Evolutionary conservation across 2,329 filamentous ascomycete species (phyloP), one percentile per base, ranked within the genome.

Genomic region (Claviceps quebecensis): DNA sequence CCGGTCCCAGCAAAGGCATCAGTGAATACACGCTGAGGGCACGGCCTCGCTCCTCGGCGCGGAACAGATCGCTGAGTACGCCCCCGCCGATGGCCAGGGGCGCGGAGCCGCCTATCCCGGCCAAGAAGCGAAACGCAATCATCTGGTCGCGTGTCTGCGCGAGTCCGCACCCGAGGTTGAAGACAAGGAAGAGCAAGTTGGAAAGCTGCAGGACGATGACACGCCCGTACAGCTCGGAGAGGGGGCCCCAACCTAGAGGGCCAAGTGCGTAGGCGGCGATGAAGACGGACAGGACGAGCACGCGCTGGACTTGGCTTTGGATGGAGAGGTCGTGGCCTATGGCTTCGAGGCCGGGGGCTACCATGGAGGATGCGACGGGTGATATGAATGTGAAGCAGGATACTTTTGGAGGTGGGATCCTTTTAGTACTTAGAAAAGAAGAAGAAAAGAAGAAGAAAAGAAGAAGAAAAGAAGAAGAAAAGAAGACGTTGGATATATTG

Each of bases 21-120:
- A 44, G 22, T 4, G 78, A 77, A 61, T 83, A 85, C 2, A 75
- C 72, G 2, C 80, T 77, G 61, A 84, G 80, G 11, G 81, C 81
- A 5, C 75, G 74, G 17, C 80, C 81, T 49, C 82, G 71, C 56
- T 80, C 63, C 37, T 76, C 72, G 0, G 80, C 70, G 0, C 71
- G 64, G 67, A 73, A 85, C 34, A 85, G 71, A 65, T 85, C 82
- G 44, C 74, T 75, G 8, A 85, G 61, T 0, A 84, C 79, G 36
- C 80, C 81, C n/a, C 80, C 80, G 1, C 78, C 82, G 58, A 82
- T 81, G 14, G 79, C 83, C 4, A 86, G 72, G 1, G 81, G 79
- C 0, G 80, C 80, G 0, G 73, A 75, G 11, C 75, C 78, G 57
- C 81, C 81, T 49, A 81, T 71, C 0, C 75, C 79, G 2, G 71